Evolutionary conservation across 306 rosid species (phyloP).

Genomic region (Argentina anserina): DNA sequence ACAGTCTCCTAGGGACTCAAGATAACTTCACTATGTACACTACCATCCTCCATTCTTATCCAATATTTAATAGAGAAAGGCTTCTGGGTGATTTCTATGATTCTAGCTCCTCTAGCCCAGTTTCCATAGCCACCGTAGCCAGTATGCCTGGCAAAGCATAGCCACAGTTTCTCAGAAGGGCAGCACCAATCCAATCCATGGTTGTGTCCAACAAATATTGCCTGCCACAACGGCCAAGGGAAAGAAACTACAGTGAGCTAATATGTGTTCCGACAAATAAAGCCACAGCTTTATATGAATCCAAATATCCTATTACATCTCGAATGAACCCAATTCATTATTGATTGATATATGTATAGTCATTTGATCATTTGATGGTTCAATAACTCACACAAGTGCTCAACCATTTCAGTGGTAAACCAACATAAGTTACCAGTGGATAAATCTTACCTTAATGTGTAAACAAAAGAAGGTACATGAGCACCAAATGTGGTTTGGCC

Average conservation of each 20-base stretch:
- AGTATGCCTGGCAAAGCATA: slow-evolving; percentile 77
- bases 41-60: slow-evolving; percentile 78
- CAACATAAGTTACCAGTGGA: not conserved
- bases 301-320: not conserved
- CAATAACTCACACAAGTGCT: no score
- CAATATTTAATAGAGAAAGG: slow-evolving; percentile 69
- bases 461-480: not conserved
- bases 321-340: not conserved
- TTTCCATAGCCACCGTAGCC: slow-evolving; percentile 78
- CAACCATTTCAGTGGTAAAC: not conserved
- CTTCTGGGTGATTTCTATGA: slow-evolving; percentile 45
- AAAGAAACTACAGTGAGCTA: slow-evolving; percentile 9
- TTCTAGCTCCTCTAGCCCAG: slow-evolving; percentile 70
- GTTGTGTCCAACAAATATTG: slow-evolving; percentile 82
- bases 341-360: not conserved
- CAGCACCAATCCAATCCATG: slow-evolving; percentile 94
- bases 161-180: slow-evolving; percentile 58
- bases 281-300: not conserved
- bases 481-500: not conserved
- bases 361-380: not conserved
- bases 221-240: slow-evolving; percentile 41
- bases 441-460: not conserved
- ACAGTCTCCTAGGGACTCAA: slow-evolving; percentile 25
- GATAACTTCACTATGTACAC: slow-evolving; percentile 48
- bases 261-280: not conserved